Evolutionary conservation across 305 asterid species (phyloP).

Genomic region (Stenogyne calaminthoides): DNA sequence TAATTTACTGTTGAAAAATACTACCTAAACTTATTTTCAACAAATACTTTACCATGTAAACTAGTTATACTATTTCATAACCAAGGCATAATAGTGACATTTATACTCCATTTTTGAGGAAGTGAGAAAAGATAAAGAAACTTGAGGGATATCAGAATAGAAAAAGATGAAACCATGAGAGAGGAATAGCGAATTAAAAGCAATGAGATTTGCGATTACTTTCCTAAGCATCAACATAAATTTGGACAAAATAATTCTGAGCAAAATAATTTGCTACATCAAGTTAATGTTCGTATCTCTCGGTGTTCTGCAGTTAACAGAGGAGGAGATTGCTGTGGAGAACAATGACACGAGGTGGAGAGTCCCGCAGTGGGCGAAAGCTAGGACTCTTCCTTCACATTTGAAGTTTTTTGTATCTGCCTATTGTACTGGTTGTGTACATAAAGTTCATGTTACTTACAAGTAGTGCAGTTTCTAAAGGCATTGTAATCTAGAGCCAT

Average conservation of each 20-base stretch:
- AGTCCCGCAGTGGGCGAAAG: conserved; percentile 2
- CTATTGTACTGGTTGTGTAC: conserved; percentile 13
- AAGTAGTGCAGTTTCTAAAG: conserved; percentile 11
- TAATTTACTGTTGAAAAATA: too few relatives aligned
- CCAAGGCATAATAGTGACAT: background rate
- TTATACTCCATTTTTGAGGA: background rate
- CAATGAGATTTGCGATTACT: background rate
- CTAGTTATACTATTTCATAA: background rate
- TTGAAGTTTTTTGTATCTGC: background rate
- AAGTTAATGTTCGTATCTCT: background rate
- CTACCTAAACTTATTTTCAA: too few relatives aligned
- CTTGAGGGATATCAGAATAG: background rate
- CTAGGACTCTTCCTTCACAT: too few relatives aligned
- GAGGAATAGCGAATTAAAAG: background rate
- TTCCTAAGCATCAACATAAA: background rate
- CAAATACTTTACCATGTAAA: too few relatives aligned
- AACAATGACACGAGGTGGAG: background rate
- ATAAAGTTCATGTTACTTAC: conserved; percentile 11
- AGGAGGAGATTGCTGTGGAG: background rate
- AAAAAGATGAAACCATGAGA: background rate
- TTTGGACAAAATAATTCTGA: background rate
- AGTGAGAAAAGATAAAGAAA: background rate
- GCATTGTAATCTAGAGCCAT: conserved; percentile 13
- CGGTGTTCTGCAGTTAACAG: conserved; percentile 12
- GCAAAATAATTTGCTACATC: background rate